Conservation (phyloP, 805 yeast species). For the Nematodospora valgi region DNA sequence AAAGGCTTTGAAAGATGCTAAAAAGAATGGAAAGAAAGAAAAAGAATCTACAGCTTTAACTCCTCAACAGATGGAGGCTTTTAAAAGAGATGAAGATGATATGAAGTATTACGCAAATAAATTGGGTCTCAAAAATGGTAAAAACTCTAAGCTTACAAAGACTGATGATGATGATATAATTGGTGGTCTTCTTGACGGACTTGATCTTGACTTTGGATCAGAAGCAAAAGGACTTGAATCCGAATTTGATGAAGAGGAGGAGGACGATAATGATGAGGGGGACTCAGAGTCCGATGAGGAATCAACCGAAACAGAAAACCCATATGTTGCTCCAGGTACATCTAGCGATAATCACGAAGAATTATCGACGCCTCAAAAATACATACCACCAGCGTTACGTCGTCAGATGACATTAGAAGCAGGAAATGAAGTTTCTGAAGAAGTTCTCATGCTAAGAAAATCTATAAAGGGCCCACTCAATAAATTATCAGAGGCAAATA, state of each 20-base stretch:
- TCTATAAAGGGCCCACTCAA: slow-evolving; percentile 81
- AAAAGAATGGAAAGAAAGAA: slow-evolving; percentile 6
- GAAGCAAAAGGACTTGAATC: slow-evolving; percentile 18
- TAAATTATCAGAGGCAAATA: slow-evolving; percentile 83
- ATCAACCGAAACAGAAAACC: slow-evolving; percentile 53
- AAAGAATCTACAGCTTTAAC: slow-evolving; percentile 12
- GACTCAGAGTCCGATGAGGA: slow-evolving; percentile 12
- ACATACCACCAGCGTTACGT: slow-evolving; percentile 87
- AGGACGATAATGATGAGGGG: slow-evolving; percentile 13
- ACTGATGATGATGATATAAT: slow-evolving; percentile 14
- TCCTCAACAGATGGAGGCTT: slow-evolving; percentile 46
- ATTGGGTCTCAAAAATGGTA: slow-evolving; percentile 62
- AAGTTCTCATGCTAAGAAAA: slow-evolving; percentile 48
- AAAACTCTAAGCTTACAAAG: slow-evolving; percentile 43
- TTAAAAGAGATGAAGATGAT: slow-evolving; percentile 69
- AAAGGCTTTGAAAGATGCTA: slow-evolving; percentile 28
- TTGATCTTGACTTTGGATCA: slow-evolving; percentile 10
- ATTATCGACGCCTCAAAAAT: slow-evolving; percentile 35
- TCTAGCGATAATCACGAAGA: slow-evolving; percentile 8
- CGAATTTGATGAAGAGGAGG: slow-evolving; percentile 16
- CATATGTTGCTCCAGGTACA: slow-evolving; percentile 61
- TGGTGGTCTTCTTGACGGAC: slow-evolving; percentile 6
- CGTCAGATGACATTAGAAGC: slow-evolving; percentile 44
- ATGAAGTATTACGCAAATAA: slow-evolving; percentile 80
- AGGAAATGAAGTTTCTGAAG: slow-evolving; percentile 31